Evolutionary conservation across 768 basidiomycete species (phyloP), one percentile per base, ranked within the genome.

Genomic region (Naematelia aurantialba): DNA sequence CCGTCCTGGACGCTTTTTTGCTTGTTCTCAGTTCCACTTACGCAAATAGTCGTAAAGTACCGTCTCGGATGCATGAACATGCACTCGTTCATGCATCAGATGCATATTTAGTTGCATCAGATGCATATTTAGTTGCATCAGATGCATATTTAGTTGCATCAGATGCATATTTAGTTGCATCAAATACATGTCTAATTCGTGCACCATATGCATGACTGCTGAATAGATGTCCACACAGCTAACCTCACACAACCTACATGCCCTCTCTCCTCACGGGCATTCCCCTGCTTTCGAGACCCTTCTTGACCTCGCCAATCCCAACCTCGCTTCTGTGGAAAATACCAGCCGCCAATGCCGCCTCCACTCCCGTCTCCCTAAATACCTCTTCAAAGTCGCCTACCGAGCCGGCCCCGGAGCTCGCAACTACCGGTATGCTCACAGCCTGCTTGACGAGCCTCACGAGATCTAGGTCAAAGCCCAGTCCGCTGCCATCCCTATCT

Each of bases 241-340:
- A 30, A 30, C 12, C 11, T 26, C 27, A 11, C 47, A 48, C 47
- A n/a, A 56, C 56, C 45, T 52, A 14, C 30, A 60, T 27, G 5
- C 22, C 45, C 29, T 45, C 51, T 54, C 63, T 60, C 56, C 71
- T 68, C 2, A 73, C 68, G 2, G 62, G 44, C 60, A 66, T 58
- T 2, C 69, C 69, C 47, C 62, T 55, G 21, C 68, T 61, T 44
- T 60, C 60, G 60, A 81, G 59, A 50, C 69, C 67, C 45, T 78
- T 77, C 79, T 97, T 99, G 56, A 97, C 88, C 50, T 88, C 85
- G 47, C 79, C 78, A 61, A 99, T 93, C 44, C 78, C 81, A 3
- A 99, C 94, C 75, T 97, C 89, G 47, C 82, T 83, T 29, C 96
- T 80, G 76, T 99, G 96, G 78, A 99, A 99, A 65, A 98, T 96